These are phyloP conservation scores for Stylonectria norvegica DNA, from an alignment of 2,329 filamentous ascomycete genomes.

Conservation along the genomic window DNA sequence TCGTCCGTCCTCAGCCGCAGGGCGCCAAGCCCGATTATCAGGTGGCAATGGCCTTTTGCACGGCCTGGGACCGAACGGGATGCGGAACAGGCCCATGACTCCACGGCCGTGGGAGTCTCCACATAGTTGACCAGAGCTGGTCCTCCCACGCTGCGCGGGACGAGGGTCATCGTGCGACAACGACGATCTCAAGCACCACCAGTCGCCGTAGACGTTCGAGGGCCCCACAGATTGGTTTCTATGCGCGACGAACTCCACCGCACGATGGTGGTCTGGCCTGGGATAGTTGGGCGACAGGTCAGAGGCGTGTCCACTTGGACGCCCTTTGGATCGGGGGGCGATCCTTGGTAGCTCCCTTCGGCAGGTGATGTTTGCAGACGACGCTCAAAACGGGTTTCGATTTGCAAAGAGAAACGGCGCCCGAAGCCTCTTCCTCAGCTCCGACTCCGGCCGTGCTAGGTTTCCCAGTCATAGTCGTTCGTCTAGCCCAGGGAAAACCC, in stretches of 20 bases:
- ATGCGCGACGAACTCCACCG: conserved; percentile 5
- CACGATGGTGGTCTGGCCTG: neutral
- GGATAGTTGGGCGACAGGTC: conserved; percentile 4
- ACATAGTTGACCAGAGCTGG: conserved; percentile 3
- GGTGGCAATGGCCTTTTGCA: neutral
- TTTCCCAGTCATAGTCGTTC: no score
- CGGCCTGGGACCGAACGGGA: neutral
- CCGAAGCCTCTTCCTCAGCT: conserved; percentile 1
- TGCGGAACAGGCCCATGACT: neutral
- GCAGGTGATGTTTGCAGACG: neutral
- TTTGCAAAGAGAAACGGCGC: conserved; percentile 3
- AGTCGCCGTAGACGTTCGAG: conserved; percentile 1
- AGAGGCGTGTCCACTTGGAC: neutral
- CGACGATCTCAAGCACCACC: conserved; percentile 3
- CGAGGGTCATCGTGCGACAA: neutral
- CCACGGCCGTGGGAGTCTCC: conserved; percentile 1
- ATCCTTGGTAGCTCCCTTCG: neutral
- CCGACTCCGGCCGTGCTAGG: conserved; percentile 7
- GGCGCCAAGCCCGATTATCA: neutral
- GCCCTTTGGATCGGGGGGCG: neutral
- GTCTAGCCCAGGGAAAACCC: neutral
- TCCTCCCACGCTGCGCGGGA: neutral
- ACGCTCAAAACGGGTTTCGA: neutral
- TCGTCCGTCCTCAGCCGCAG: neutral
- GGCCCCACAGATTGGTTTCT: neutral